These are phyloP conservation scores for Chrysoporthe deuterocubensis DNA, from an alignment of 2,329 filamentous ascomycete species.

Conservation along the genomic window DNA sequence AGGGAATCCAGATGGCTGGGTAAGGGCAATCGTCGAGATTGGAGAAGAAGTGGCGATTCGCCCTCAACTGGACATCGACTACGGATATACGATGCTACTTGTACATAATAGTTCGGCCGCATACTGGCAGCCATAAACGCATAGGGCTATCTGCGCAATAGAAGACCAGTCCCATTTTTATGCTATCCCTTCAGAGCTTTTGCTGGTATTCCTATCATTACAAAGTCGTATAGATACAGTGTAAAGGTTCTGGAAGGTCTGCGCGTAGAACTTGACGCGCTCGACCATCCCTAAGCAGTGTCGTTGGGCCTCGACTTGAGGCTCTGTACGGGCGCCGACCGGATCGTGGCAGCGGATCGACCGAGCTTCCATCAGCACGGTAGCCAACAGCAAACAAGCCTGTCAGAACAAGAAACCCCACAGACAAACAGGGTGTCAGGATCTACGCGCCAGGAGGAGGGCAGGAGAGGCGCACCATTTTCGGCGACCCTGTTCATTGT, in stretches of 20 bases:
- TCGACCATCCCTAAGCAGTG: not conserved
- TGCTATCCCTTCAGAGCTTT: no score
- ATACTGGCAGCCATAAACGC: no score
- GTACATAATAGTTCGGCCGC: no score
- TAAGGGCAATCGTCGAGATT: not conserved
- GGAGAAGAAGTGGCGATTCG: no score
- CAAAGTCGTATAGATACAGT: no score
- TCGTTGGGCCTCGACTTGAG: constrained; percentile 1
- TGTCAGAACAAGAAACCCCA: not conserved
- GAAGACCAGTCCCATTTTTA: no score
- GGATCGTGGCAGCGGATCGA: not conserved
- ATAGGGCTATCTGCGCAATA: no score
- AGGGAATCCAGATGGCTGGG: not conserved
- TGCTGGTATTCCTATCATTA: no score
- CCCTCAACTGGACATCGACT: no score
- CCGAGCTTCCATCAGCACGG: not conserved
- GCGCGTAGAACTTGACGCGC: no score
- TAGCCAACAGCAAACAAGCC: not conserved
- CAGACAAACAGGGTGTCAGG: not conserved
- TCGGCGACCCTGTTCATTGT: constrained; percentile 15
- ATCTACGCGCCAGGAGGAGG: constrained; percentile 15
- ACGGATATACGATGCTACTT: no score
- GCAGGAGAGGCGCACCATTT: constrained; percentile 14
- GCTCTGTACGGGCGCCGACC: not conserved
- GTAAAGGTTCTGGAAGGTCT: no score